Conservation (phyloP, 805 yeast genomes). For the Kregervanrija pseudodelftensis region DNA sequence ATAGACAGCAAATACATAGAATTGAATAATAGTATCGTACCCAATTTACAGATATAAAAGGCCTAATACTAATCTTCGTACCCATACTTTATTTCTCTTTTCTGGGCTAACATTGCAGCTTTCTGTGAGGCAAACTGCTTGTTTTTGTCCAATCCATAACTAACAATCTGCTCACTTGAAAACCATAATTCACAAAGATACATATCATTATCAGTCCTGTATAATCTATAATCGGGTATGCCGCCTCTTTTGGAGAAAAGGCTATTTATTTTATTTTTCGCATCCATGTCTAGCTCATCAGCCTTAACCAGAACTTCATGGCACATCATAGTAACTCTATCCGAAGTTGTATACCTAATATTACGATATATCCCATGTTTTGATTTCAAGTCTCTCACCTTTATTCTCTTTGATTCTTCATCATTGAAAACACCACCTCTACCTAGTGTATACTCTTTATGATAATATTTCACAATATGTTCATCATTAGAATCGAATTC, state of each 20-base stretch:
- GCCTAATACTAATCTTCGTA: not conserved
- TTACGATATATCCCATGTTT: constrained; percentile 9
- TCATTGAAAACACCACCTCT: constrained; percentile 11
- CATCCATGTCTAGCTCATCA: constrained; percentile 7
- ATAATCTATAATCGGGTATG: constrained; percentile 6
- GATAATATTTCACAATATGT: not conserved
- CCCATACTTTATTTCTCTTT: constrained; percentile 10
- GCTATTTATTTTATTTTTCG: constrained; percentile 12
- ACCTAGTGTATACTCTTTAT: constrained; percentile 8
- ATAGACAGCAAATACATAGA: too few species aligned
- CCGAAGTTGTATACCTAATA: constrained; percentile 1
- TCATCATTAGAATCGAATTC: too few species aligned
- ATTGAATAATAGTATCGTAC: too few species aligned
- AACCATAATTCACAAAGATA: constrained; percentile 12
- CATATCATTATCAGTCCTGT: constrained; percentile 4
- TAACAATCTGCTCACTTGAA: constrained; percentile 8
- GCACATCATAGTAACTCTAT: constrained; percentile 1
- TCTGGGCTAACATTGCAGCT: constrained; percentile 14
- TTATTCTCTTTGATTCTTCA: constrained; percentile 6
- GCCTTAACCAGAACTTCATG: constrained; percentile 10
- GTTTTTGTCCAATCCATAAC: constrained; percentile 11
- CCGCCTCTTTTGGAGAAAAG: constrained; percentile 8
- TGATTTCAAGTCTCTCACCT: not conserved
- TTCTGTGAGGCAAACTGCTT: constrained; percentile 12
- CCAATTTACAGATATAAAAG: too few species aligned